These are phyloP conservation scores for Chrysanthemum makinoi DNA, from an alignment of 129 eudicot species.

Conservation along the genomic window DNA sequence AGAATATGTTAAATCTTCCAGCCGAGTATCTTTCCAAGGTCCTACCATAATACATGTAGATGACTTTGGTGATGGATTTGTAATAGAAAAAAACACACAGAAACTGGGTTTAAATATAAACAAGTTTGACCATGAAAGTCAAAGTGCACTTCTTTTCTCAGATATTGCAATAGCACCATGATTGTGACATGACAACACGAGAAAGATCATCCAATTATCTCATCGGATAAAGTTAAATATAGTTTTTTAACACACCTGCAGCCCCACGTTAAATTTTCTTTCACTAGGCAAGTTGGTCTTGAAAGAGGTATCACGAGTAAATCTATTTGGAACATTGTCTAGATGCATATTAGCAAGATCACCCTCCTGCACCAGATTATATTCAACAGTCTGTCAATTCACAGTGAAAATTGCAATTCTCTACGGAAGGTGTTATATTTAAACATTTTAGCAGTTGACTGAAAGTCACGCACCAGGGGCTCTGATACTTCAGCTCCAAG, in stretches of 20 bases:
- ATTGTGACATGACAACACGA: background rate
- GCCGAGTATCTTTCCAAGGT: no score
- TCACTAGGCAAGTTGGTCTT: conserved; percentile 40
- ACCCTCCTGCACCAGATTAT: conserved; percentile 43
- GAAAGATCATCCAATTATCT: background rate
- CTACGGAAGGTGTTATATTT: background rate
- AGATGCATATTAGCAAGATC: conserved; percentile 36
- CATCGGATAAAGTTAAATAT: background rate
- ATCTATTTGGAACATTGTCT: conserved; percentile 24
- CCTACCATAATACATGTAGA: no score
- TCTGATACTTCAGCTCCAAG: conserved; percentile 75
- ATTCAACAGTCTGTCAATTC: background rate
- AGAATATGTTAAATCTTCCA: no score
- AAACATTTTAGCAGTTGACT: background rate
- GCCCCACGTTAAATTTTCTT: conserved; percentile 62
- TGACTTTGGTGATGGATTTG: no score
- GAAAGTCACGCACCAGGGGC: conserved; percentile 43
- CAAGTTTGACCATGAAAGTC: conserved; percentile 20
- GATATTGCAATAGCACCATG: background rate
- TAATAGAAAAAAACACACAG: background rate
- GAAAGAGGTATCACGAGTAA: conserved; percentile 32
- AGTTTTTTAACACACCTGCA: conserved; percentile 49
- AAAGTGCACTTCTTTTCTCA: conserved; percentile 1
- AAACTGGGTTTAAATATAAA: background rate
- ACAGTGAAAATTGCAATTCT: background rate